Evolutionary conservation across 73 alveolate species (phyloP).

Genomic region (Symbiodinium pilosum): DNA sequence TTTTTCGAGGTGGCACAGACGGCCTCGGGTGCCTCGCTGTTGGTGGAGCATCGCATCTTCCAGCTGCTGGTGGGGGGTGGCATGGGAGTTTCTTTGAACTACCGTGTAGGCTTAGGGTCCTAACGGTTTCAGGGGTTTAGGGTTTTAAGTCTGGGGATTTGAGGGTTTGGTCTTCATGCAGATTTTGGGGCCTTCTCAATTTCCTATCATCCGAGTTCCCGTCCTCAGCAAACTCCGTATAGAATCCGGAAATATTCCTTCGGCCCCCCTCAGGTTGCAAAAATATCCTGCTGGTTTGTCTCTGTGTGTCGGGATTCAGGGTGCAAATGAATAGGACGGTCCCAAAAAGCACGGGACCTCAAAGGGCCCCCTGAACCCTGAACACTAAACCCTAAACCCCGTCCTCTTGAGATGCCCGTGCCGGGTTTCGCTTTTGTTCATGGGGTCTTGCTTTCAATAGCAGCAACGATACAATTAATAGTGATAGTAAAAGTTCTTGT

Average conservation of each 20-base stretch:
- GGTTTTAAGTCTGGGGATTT: background rate
- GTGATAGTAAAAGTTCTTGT: too few species aligned
- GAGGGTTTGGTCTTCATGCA: background rate
- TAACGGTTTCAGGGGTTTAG: background rate
- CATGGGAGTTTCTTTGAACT: background rate
- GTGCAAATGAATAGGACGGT: too few species aligned
- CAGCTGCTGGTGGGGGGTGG: constrained; percentile 34
- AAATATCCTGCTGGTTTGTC: background rate
- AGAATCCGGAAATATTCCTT: background rate
- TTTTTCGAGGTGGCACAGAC: constrained; percentile 50
- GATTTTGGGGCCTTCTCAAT: too few species aligned
- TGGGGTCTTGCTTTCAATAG: too few species aligned
- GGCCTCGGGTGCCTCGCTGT: constrained; percentile 56
- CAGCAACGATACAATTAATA: too few species aligned
- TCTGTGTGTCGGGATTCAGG: background rate
- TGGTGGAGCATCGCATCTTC: constrained; percentile 62
- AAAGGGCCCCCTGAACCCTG: too few species aligned
- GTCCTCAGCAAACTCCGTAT: too few species aligned
- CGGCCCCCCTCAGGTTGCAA: background rate
- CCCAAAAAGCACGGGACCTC: too few species aligned
- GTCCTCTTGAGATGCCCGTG: too few species aligned
- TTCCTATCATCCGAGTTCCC: too few species aligned
- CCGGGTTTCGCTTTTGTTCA: too few species aligned
- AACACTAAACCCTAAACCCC: too few species aligned
- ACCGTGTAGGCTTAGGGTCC: background rate